Evolutionary conservation across 345 rosid species (phyloP).

Genomic region (Eucalyptus urophylla): DNA sequence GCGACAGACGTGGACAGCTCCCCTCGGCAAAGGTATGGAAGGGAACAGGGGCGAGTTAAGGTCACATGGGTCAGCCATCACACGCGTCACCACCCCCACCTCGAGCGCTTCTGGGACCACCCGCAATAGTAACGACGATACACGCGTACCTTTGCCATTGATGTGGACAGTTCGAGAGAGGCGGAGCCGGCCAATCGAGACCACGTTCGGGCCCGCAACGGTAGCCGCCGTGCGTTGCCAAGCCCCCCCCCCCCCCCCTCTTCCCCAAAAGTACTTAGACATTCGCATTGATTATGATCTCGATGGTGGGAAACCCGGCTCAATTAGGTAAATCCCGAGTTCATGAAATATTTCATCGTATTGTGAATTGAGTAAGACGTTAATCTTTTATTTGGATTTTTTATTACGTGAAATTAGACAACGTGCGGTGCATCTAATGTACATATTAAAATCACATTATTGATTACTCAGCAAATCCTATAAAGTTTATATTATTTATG

Average conservation of each 20-base stretch:
- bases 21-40: background rate
- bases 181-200: background rate
- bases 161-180: background rate
- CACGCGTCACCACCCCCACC: background rate
- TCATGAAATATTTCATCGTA: background rate
- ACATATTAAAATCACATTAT: background rate
- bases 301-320: background rate
- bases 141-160: background rate
- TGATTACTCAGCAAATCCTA: background rate
- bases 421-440: background rate
- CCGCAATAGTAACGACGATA: background rate
- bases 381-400: background rate
- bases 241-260: fast-evolving
- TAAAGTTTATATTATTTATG: background rate
- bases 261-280: background rate
- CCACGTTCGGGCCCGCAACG: background rate
- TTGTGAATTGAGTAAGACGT: background rate
- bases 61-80: background rate
- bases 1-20: background rate
- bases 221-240: background rate
- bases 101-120: background rate
- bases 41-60: background rate
- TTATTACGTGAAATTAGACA: background rate
- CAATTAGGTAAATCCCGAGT: background rate
- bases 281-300: background rate